Evolutionary conservation across 2,329 filamentous ascomycete species (phyloP).

Genomic region (Dothideomycetidae sp.): DNA sequence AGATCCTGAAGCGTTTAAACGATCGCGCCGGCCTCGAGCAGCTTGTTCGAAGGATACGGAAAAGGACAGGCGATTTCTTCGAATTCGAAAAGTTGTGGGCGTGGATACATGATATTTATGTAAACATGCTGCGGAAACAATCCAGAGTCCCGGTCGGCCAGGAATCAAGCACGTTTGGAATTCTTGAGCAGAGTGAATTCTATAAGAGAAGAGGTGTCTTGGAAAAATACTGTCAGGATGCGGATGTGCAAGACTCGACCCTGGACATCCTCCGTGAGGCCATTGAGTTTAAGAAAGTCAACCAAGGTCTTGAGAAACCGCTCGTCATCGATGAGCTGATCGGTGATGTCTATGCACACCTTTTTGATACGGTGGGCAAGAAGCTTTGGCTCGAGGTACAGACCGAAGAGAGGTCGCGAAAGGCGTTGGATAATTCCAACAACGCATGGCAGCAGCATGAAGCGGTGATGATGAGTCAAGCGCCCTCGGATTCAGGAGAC

Average conservation of each 20-base stretch:
- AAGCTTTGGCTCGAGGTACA: slow-evolving; percentile 41
- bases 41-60: slow-evolving; percentile 63
- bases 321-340: slow-evolving; percentile 84
- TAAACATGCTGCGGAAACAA: slow-evolving; percentile 42
- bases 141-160: slow-evolving; percentile 45
- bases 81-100: slow-evolving; percentile 50
- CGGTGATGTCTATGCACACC: slow-evolving; percentile 68
- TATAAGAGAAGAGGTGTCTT: slow-evolving; percentile 43
- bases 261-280: slow-evolving; percentile 52
- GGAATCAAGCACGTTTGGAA: slow-evolving; percentile 51
- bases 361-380: slow-evolving; percentile 55
- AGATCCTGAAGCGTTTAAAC: slow-evolving; percentile 56
- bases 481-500: slow-evolving; percentile 13
- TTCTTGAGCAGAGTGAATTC: slow-evolving; percentile 52
- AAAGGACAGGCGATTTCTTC: slow-evolving; percentile 63
- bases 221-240: slow-evolving; percentile 43
- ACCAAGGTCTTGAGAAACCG: slow-evolving; percentile 75
- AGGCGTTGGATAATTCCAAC: slow-evolving; percentile 15
- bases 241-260: slow-evolving; percentile 32
- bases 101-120: slow-evolving; percentile 43
- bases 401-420: too few species aligned
- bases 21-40: slow-evolving; percentile 66
- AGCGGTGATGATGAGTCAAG: slow-evolving; percentile 6
- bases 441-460: slow-evolving; percentile 22
- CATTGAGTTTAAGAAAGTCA: slow-evolving; percentile 61